These are phyloP conservation scores for Mortierella sp. DNA, from an alignment of 371 early-diverging fungal genomes.

Conservation along the genomic window DNA sequence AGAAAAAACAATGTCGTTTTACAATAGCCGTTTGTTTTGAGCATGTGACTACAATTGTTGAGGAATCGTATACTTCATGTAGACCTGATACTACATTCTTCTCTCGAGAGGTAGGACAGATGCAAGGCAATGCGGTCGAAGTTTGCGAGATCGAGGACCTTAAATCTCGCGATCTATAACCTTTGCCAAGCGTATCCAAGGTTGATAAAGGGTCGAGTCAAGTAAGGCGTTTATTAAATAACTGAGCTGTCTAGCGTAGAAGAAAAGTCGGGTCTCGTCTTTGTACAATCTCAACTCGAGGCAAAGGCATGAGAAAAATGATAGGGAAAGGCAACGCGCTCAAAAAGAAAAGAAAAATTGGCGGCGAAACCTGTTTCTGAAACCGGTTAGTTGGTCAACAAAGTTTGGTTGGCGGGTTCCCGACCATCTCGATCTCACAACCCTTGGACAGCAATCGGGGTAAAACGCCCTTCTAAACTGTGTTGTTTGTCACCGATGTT, in stretches of 20 bases:
- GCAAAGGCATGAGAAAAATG: background rate
- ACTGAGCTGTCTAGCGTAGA: too few relatives aligned
- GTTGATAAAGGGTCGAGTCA: background rate
- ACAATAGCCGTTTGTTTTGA: background rate
- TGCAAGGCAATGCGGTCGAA: background rate
- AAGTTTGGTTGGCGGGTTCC: background rate
- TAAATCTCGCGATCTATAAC: background rate
- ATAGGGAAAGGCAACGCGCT: background rate
- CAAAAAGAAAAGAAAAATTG: background rate
- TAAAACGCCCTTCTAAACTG: too few relatives aligned
- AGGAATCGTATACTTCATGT: too few relatives aligned
- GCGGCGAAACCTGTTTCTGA: background rate
- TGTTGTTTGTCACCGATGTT: too few relatives aligned
- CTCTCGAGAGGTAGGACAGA: background rate
- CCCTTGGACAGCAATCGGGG: too few relatives aligned
- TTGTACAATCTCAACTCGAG: background rate
- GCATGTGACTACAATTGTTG: background rate
- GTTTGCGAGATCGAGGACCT: background rate
- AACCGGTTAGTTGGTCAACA: background rate
- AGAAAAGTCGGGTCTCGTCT: too few relatives aligned
- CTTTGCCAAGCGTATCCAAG: too few relatives aligned
- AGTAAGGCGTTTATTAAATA: background rate
- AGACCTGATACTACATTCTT: background rate
- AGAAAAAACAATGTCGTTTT: too few relatives aligned
- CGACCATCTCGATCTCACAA: background rate